These are phyloP conservation scores for Phaeosphaeriaceae sp. DNA, from an alignment of 2,329 filamentous ascomycete species.

Conservation along the genomic window DNA sequence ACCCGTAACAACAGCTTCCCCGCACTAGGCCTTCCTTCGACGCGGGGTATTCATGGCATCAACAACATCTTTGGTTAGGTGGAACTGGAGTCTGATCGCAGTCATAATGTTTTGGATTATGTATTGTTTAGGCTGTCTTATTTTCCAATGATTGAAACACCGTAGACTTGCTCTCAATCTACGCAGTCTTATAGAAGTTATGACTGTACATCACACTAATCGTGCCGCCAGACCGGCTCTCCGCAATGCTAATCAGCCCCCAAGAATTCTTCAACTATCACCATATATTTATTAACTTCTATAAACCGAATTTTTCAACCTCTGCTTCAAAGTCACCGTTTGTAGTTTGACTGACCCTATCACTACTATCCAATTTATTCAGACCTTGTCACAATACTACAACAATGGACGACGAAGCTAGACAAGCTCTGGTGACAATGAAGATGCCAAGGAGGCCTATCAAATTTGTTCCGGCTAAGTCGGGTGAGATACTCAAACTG, in stretches of 20 bases:
- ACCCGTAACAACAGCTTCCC: conserved; percentile 3
- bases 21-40: conserved; percentile 15
- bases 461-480: conserved; percentile 56
- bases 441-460: conserved; percentile 53
- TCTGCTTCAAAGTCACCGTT: too few relatives aligned
- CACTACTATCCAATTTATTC: too few relatives aligned
- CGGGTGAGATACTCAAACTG: conserved; percentile 57
- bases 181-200: too few relatives aligned
- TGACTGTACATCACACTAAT: too few relatives aligned
- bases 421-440: conserved; percentile 41
- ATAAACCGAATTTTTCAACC: background rate
- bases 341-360: too few relatives aligned
- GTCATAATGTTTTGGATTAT: too few relatives aligned
- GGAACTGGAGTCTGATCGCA: too few relatives aligned
- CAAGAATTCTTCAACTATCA: conserved; percentile 6
- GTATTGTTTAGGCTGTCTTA: background rate
- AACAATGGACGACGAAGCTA: conserved; percentile 46
- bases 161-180: background rate
- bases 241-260: conserved; percentile 21
- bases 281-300: background rate
- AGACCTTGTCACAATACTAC: background rate
- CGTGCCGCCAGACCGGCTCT: too few relatives aligned
- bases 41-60: conserved; percentile 11
- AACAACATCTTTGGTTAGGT: background rate
- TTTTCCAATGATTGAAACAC: background rate